Percentiles rank a stretch among this genome's conserved stretches.
Evolutionary conservation across 495 filamentous ascomycete species (phyloP).

Genomic region (Lasiosphaeriaceae sp.): DNA sequence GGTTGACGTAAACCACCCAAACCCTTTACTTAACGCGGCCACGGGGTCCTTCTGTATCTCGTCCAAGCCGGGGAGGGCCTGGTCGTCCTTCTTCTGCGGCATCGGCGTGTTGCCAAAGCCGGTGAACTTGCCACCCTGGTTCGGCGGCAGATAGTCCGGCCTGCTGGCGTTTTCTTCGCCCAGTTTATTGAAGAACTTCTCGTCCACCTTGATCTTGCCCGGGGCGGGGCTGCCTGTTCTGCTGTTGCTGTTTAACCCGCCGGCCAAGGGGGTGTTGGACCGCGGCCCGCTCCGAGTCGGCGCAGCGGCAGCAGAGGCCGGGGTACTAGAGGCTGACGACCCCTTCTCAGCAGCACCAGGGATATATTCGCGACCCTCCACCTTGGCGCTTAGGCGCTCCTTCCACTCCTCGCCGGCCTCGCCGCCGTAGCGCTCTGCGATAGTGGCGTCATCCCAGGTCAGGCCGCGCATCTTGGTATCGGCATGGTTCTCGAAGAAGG

Average conservation of each 20-base stretch:
- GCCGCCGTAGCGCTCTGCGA: constrained; percentile 81
- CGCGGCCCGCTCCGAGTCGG: constrained; percentile 26
- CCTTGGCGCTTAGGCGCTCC: constrained; percentile 78
- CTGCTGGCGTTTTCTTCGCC: constrained; percentile 77
- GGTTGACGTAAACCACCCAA: constrained; percentile 86
- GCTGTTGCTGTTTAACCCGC: constrained; percentile 59
- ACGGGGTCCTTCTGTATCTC: constrained; percentile 90
- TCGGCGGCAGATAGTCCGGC: constrained; percentile 69
- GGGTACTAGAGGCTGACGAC: constrained; percentile 34
- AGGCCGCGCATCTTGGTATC: constrained; percentile 56
- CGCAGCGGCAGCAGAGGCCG: constrained; percentile 19
- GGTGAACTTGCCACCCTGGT: constrained; percentile 84
- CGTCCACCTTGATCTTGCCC: constrained; percentile 60
- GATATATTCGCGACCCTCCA: constrained; percentile 80
- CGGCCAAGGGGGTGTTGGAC: constrained; percentile 44
- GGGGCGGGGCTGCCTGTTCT: constrained; percentile 60
- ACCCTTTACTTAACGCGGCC: constrained; percentile 81
- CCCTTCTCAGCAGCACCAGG: constrained; percentile 49
- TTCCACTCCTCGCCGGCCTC: constrained; percentile 94
- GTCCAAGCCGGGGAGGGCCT: constrained; percentile 60
- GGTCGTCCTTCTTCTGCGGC: constrained; percentile 35
- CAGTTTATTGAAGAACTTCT: constrained; percentile 83
- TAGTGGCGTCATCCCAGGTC: constrained; percentile 71
- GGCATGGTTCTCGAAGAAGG: constrained; percentile 72
- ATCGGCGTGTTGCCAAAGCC: constrained; percentile 79